phyloP scores from a whole-genome alignment of 352 stramenopile genomes.

The Phytopythium aichiense region DNA sequence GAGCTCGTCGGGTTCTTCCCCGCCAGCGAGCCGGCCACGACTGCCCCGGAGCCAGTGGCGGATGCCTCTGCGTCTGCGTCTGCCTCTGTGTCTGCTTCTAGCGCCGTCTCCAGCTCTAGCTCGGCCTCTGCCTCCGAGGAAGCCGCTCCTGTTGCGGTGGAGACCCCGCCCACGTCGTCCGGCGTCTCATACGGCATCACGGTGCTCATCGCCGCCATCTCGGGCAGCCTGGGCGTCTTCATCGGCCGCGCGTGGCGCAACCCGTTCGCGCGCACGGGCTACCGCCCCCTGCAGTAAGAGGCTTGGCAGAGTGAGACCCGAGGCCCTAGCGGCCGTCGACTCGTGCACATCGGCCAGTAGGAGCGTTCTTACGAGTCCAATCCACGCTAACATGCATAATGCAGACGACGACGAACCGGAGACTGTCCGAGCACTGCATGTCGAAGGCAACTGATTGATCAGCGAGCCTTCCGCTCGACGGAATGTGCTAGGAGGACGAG shows the following conservation, averaged over 20 bases:
- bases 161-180: conserved; percentile 9
- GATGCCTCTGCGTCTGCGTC: not conserved
- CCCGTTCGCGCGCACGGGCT: conserved; percentile 37
- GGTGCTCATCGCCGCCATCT: conserved; percentile 43
- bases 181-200: conserved; percentile 50
- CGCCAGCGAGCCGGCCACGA: conserved; percentile 7
- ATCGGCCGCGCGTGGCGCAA: conserved; percentile 54
- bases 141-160: conserved; percentile 13
- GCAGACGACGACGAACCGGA: too few relatives aligned
- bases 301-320: not conserved
- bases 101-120: not conserved
- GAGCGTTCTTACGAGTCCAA: too few relatives aligned
- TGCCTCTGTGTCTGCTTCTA: conserved; percentile 2
- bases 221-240: conserved; percentile 39
- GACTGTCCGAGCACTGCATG: too few relatives aligned
- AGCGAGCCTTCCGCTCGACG: not conserved
- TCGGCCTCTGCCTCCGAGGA: conserved; percentile 3
- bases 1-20: conserved; percentile 74
- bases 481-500: not conserved
- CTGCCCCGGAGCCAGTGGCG: conserved; percentile 5
- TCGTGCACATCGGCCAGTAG: too few relatives aligned
- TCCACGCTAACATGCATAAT: too few relatives aligned
- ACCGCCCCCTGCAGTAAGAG: conserved; percentile 37
- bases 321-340: too few relatives aligned
- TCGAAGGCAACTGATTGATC: too few relatives aligned